These are phyloP conservation scores for Phytophthora lateralis DNA, from an alignment of 352 stramenopile genomes.

Conservation along the genomic window DNA sequence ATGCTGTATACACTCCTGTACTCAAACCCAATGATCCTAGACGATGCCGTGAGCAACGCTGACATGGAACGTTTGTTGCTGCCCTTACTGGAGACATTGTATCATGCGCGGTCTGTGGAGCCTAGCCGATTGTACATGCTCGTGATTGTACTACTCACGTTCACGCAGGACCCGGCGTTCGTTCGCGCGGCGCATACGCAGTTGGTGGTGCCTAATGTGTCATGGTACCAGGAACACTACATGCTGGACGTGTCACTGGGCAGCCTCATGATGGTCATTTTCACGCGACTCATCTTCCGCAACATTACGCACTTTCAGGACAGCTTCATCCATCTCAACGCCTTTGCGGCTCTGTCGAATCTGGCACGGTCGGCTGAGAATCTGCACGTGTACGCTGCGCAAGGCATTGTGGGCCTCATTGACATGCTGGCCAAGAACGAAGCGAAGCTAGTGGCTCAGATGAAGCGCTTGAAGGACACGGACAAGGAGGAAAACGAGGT, in stretches of 20 bases:
- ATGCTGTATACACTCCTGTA: constrained; percentile 81
- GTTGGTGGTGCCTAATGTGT: constrained; percentile 58
- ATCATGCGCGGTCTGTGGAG: constrained; percentile 64
- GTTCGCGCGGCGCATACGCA: constrained; percentile 68
- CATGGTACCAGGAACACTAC: constrained; percentile 83
- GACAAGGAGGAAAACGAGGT: constrained; percentile 50
- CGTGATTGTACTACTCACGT: constrained; percentile 71
- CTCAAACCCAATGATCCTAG: constrained; percentile 61
- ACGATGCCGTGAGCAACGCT: constrained; percentile 45
- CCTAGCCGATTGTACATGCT: constrained; percentile 76
- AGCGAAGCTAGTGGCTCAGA: constrained; percentile 54
- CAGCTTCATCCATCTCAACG: constrained; percentile 79
- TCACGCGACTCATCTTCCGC: constrained; percentile 72
- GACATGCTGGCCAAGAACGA: constrained; percentile 84
- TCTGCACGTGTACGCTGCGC: constrained; percentile 73
- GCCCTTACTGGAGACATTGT: constrained; percentile 76
- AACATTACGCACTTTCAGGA: constrained; percentile 87
- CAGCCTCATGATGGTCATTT: constrained; percentile 80
- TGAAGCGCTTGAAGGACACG: constrained; percentile 37
- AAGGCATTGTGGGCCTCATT: constrained; percentile 70
- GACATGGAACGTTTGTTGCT: constrained; percentile 61
- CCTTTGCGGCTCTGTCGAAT: constrained; percentile 76
- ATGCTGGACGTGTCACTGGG: constrained; percentile 78
- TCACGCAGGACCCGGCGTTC: constrained; percentile 67
- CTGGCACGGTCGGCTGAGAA: constrained; percentile 74